Base-by-base conservation (phyloP, 2,329 filamentous ascomycete genomes). In the Microsporum ferrugineum region DNA sequence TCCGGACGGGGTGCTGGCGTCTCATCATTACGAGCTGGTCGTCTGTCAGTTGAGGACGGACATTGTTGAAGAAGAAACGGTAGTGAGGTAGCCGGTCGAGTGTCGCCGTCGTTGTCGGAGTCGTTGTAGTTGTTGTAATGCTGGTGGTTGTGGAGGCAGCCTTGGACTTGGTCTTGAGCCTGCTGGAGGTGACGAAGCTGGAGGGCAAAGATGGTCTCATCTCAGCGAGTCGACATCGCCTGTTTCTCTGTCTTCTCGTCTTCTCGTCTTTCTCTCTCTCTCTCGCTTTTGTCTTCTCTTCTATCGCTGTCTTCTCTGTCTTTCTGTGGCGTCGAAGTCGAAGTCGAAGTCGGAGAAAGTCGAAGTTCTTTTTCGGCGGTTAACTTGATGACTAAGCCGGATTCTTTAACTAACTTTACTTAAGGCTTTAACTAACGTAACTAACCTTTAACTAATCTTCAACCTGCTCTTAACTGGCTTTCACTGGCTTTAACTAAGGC, bases 21-120 rank as follows among this genome's bases (percentile, higher is more conserved):
- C 34, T 39, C 55, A 57, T 57, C 39, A 31, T 57, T 10, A 17
- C 55, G 27, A 57, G 41, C 55, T 39, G 55, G 55, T 39, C 55
- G 39, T 55, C 31, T 14, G 49, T 55, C 49, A 55, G 49, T 34
- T 55, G 55, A 23, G 55, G 55, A 17, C 39, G 55, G n/a, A 41
- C 39, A 43, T 57, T 57, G 55, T 39, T 43, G 55, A 57, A 41
- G 55, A 57, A 34, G 55, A 39, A 27, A 34, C 14, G 34, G 34
- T 39, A 17, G 55, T 14, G 55, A 29, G 55, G 29, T 34, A 41
- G 31, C 49, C 36, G 49, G 38, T 14, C 1, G 38, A 10, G 38
- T 41, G 38, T 41, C 5, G 39, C 5, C 29, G 34, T 17, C 5
- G 23, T 34, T 43, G 55, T 57, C 2, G 17, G 7, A 7, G 49